Base-by-base conservation (phyloP, 192 early-diverging fungal genomes). In the Podila clonocystis region DNA sequence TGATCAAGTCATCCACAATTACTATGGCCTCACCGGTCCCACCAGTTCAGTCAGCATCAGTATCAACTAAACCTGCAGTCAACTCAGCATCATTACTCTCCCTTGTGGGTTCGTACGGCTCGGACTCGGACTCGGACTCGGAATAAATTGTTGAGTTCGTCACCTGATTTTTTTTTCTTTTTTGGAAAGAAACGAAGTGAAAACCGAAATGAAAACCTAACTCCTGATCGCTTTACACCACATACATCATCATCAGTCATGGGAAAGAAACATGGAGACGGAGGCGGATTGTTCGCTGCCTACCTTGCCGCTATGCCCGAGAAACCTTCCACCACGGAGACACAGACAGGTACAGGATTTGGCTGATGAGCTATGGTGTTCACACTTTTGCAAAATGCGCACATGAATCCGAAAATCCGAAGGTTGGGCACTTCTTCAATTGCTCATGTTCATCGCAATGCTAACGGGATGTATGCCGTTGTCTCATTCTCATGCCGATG, bases 21-120 rank as follows among this genome's bases (percentile, higher is more conserved):
- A 33, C 28, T 55, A 24, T 50, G 1, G 36, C 58, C 8, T 41
- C 62, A 22, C 6, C 67, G 6, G 9, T 62, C 5, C 2, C 41
- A 45, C 15, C 41, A 45, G 15, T 45, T 4, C 41, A 45, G 13
- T 45, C 41, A 45, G 13, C 41, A 45, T 45, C 41, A 15, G 28
- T 34, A 22, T 3, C 58, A 7, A 5, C 57, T 15, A 70, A 50
- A 59, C 55, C 50, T 57, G 68, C 62, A 22, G 28, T 49, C 20
- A 70, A 65, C 48, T 49, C 74, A 11, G 20, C 77, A 11, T 68
- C 77, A n/a, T 31, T 80, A 52, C 31, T 80, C 60, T 68, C 77
- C 2, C 66, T 80, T 6, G 62, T 80, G 30, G 67, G 70, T 15
- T 68, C 70, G 11, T 80, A 80, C 73, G 77, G 71, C 17, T 80